Evolutionary conservation across 1,284 basidiomycete species (phyloP), one percentile per base, ranked within the genome.

Genomic region (Heterobasidion irregulare): DNA sequence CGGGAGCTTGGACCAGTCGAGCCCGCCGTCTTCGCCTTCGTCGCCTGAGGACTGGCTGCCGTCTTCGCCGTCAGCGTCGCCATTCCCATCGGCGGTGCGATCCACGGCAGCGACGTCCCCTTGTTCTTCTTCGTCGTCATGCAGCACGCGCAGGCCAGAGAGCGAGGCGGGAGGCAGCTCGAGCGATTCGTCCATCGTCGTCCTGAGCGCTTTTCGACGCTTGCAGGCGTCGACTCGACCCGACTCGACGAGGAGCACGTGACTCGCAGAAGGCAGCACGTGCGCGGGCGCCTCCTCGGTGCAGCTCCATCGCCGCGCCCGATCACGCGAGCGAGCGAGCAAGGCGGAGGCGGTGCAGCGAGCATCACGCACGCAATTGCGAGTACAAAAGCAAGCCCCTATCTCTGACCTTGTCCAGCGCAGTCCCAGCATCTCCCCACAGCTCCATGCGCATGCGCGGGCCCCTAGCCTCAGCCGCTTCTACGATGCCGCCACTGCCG

Each of bases 1-100:
- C 69, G 79, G 75, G 16, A 85, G 70, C 59, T 75, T 81, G 8
- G 78, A 76, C 83, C 82, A 84, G 58, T 85, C 81, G 6, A 76
- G 73, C 12, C 75, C 73, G 33, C 76, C 76, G 54, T 83, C 83
- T 6, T 41, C 26, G 26, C 26, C 26, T 57, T 83, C 83, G 32
- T 80, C 82, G 19, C 70, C 80, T 0, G 78, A 80, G 15, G 69
- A 70, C 43, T 75, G 74, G 6, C 76, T 76, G 47, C 78, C 77
- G 2, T 78, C 78, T 38, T 74, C 75, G 13, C 65, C 1, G 13
- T 53, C 32, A 8, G 41, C 32, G 8, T 48, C 26, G 15, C 10
- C 38, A 41, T 41, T n/a, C 26, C 26, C 26, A 26, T 26, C 26
- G 26, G 26, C 26, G 26, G 3, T 2, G 5, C 5, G 26, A 26